Base-by-base conservation (phyloP, 768 basidiomycete species). In the Tulasnella sp. region DNA sequence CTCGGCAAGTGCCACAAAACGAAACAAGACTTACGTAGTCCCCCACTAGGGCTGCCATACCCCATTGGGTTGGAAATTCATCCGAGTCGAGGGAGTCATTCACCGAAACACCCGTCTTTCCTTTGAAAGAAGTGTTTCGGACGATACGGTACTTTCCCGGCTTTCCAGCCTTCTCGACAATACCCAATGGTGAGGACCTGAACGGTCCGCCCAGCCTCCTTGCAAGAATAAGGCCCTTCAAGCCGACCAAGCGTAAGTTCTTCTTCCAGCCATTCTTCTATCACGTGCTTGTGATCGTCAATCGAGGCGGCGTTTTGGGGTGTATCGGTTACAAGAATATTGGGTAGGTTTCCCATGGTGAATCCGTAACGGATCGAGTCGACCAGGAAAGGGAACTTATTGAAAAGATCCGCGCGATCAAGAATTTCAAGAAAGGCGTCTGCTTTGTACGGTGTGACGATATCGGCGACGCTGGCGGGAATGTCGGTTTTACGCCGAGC, bases 121-220 rank as follows among this genome's bases (percentile, higher is more conserved):
- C 62, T 11, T 37, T n/a, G 17, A 5, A 44, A 11, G 70, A 74
- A 7, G 62, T 34, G 41, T 74, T 65, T 72, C 14, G 79, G 64
- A 69, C 79, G 74, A 73, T 79, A 76, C 71, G 80, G 78, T 40
- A 78, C 78, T 67, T 79, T 76, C 22, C 75, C 59, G 7, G 76
- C 37, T 0, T 59, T 17, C 59, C 47, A 17, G 64, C 12, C 67
- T 75, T 74, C 14, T 44, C 62, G 1, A 75, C 67, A 5, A 73
- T 16, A 5, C 52, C 71, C 22, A 74, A 59, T 1, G 74, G 74
- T 8, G 59, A 72, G 0, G 73, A 37, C 4, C 40, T 26, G 35
- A 75, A 75, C n/a, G 47, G 68, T 7, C 62, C 41, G 22, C 37
- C 19, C 6, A 75, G 16, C 6, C 62, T 19, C n/a, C 1, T 12